Percentiles rank a stretch among this genome's conserved stretches.
These are phyloP conservation scores for Candida broadrunensis DNA, from an alignment of 805 yeast genomes.

Conservation along the genomic window DNA sequence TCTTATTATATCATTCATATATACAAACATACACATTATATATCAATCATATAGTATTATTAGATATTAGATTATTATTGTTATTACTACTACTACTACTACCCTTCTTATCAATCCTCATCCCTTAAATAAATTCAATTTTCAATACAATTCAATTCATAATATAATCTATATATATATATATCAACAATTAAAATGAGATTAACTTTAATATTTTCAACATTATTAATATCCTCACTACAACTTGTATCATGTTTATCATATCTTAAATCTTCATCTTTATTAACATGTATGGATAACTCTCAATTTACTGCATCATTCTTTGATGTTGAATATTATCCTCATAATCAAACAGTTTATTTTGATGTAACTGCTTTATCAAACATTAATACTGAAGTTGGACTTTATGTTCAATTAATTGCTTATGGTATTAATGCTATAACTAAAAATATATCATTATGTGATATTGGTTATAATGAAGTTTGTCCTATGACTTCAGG, in stretches of 20 bases:
- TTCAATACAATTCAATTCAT: background rate
- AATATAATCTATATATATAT: background rate
- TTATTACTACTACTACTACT: too few species aligned
- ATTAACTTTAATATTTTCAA: background rate
- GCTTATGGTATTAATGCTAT: constrained; percentile 78
- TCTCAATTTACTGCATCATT: constrained; percentile 83
- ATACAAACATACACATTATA: too few species aligned
- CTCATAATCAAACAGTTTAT: constrained; percentile 57
- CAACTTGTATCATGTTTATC: background rate
- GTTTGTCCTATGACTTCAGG: constrained; percentile 86
- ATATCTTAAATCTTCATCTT: constrained; percentile 55
- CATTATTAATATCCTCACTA: background rate
- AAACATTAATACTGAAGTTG: constrained; percentile 61
- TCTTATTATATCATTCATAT: too few species aligned
- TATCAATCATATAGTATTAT: too few species aligned
- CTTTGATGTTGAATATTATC: constrained; percentile 74
- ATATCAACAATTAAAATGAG: background rate
- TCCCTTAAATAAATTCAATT: background rate
- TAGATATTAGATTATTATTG: too few species aligned
- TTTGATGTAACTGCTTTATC: constrained; percentile 78
- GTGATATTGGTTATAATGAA: constrained; percentile 50
- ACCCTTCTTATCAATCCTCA: too few species aligned
- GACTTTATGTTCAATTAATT: constrained; percentile 61
- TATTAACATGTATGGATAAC: constrained; percentile 88
- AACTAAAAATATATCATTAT: constrained; percentile 55